Percentiles rank a stretch among this genome's conserved stretches.
Evolutionary conservation across 1,139 yeast genomes (phyloP).

Genomic region (Kodamaea arcana): DNA sequence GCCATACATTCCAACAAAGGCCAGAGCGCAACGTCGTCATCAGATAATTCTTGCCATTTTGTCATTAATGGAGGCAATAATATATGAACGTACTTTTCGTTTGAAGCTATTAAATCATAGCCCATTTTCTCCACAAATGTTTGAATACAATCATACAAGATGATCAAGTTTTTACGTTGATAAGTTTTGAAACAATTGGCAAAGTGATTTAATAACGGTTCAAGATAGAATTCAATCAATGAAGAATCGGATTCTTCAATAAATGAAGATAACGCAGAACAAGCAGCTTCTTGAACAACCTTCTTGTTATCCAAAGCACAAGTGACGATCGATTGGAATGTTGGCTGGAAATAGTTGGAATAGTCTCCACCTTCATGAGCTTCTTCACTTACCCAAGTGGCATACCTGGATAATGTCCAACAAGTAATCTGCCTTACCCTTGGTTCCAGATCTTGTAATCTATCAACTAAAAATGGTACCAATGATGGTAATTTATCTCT

Average conservation of each 20-base stretch:
- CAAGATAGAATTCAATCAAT: conserved; percentile 46
- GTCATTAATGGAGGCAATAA: conserved; percentile 76
- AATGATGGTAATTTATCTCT: conserved; percentile 71
- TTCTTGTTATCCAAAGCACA: conserved; percentile 81
- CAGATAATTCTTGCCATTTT: conserved; percentile 72
- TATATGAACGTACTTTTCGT: conserved; percentile 53
- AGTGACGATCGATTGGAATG: conserved; percentile 67
- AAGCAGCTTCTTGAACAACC: conserved; percentile 92
- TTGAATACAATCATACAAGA: conserved; percentile 88
- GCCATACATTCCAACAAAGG: conserved; percentile 92
- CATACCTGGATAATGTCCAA: conserved; percentile 89
- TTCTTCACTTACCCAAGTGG: conserved; percentile 74
- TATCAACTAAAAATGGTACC: conserved; percentile 79
- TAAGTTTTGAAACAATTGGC: conserved; percentile 70
- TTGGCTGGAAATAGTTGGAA: conserved; percentile 68
- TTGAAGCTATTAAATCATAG: conserved; percentile 46
- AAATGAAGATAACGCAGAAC: conserved; percentile 79
- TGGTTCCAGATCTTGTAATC: conserved; percentile 72
- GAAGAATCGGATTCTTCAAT: conserved; percentile 73
- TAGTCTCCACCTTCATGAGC: conserved; percentile 59
- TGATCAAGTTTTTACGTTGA: conserved; percentile 76
- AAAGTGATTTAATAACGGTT: conserved; percentile 64
- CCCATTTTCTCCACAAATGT: conserved; percentile 81
- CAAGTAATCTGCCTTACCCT: conserved; percentile 90
- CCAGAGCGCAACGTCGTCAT: conserved; percentile 83